A percentile compares a stretch with the other conserved stretches of the same genome.
These are phyloP conservation scores for Pleurotus sapidus DNA, from an alignment of 768 basidiomycete genomes.

Conservation along the genomic window DNA sequence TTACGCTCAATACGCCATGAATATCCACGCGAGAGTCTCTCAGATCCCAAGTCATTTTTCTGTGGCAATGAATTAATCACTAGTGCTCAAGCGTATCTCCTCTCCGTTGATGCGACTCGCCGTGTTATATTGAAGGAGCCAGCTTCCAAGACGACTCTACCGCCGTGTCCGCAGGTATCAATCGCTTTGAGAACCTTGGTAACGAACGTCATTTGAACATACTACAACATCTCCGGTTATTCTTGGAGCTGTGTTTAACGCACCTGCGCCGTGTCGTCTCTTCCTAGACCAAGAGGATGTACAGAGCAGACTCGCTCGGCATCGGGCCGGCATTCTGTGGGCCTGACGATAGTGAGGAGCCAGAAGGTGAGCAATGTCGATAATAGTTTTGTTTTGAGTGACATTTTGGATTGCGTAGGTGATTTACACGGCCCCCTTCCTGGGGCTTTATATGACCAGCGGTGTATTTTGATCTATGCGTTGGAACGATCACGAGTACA, in stretches of 20 bases:
- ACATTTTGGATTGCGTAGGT: no score
- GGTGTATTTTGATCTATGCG: no score
- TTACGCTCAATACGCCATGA: conserved; percentile 42
- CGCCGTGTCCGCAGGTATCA: conserved; percentile 42
- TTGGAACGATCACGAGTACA: no score
- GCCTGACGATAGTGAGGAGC: no score
- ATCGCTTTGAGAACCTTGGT: conserved; percentile 48
- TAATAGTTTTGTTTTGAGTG: no score
- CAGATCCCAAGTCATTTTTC: conserved; percentile 56
- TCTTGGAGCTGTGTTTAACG: conserved; percentile 4
- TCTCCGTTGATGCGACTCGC: conserved; percentile 17
- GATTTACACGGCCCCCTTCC: no score
- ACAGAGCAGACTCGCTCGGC: conserved; percentile 19
- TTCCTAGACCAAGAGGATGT: conserved; percentile 31
- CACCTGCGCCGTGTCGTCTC: conserved; percentile 39
- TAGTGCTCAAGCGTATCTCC: not conserved
- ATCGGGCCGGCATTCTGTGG: no score
- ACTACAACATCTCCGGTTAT: not conserved
- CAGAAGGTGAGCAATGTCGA: no score
- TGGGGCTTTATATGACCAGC: no score
- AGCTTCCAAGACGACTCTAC: conserved; percentile 39
- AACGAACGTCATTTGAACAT: not conserved
- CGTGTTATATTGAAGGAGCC: conserved; percentile 53
- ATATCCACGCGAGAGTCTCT: conserved; percentile 40
- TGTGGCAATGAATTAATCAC: conserved; percentile 12